A percentile compares a stretch with the other conserved stretches of the same genome.
Conservation (phyloP, 176 grass and related monocot species). For the Canna indica region DNA sequence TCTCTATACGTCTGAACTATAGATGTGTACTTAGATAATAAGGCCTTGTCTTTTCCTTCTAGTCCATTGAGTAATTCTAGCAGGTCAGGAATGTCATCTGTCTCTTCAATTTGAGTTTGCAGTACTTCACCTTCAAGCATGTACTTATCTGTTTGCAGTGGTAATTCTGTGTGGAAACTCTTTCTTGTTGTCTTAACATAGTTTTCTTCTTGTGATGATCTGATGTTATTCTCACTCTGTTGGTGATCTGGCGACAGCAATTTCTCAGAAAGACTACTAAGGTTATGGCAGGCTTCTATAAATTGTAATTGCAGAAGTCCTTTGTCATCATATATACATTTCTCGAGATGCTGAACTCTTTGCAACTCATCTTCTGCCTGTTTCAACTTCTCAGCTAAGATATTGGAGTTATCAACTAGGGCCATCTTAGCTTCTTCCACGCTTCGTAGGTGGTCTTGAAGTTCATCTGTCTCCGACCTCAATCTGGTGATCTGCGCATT, state of each 20-base stretch:
- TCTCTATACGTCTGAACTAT: background rate
- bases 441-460: background rate
- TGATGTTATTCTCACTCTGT: background rate
- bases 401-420: conserved; percentile 6
- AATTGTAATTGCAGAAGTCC: background rate
- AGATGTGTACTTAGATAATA: background rate
- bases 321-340: background rate
- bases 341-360: conserved; percentile 4
- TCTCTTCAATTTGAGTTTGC: background rate
- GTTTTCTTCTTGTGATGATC: too few species aligned
- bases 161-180: background rate
- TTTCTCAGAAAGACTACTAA: conserved; percentile 5
- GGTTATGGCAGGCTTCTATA: conserved; percentile 7
- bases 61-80: background rate
- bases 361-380: conserved; percentile 3
- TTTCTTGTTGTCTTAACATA: too few species aligned
- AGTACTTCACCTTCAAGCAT: background rate
- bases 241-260: background rate
- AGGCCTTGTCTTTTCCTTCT: background rate
- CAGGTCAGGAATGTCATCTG: background rate
- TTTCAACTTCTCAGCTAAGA: conserved; percentile 7
- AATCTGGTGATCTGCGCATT: conserved; percentile 7
- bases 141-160: background rate
- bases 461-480: conserved; percentile 9
- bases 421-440: conserved; percentile 2